Base-by-base conservation (phyloP, 257 asterid genomes). In the Gentiana dahurica region DNA sequence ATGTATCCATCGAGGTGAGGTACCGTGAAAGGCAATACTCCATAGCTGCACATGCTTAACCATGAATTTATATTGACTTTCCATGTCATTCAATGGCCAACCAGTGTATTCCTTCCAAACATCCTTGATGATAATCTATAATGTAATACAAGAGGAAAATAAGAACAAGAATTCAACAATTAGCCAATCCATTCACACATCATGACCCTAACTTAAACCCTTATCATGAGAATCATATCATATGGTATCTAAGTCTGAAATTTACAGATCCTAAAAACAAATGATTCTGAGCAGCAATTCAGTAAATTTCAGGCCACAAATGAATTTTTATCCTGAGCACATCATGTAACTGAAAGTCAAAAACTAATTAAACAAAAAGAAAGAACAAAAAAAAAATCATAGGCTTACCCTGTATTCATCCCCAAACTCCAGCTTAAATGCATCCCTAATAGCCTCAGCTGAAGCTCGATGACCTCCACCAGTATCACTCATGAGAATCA, bases 101-200 rank as follows among this genome's bases (percentile, higher is more conserved):
- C 98, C 98, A 0, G 97, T 80, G 49, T 81, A 78, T 68, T 92
- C 97, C 74, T 92, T 92, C 97, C 97, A 87, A 52, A 92, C 97
- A 77, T 92, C 98, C 78, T 88, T 92, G 48, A 88, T 86, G 44
- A 81, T 62, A 36, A 92, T 65, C 98, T 92, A 81, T 59, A 71
- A 6, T 54, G 5, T 41, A 8, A 53, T 2, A 53, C 32, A 24
- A 12, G 34, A 4, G 2, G 4, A 15, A 2, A 46, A 33, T 5
- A 37, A 36, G 53, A 35, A 41, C 41, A 34, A 61, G 12, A 41
- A 4, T 2, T 37, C 38, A 9, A 57, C 5, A 7, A 5, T 1
- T 7, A 41, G 9, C 46, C 46, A 41, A 7, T 41, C 46, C 46
- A 5, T 5, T 41, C 9, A 41, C 46, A 5, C 46, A 41, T 7